A percentile compares a stretch with the other conserved stretches of the same genome.
Evolutionary conservation across 371 early-diverging fungal genomes (phyloP).

Genomic region (Chytridiales sp.): DNA sequence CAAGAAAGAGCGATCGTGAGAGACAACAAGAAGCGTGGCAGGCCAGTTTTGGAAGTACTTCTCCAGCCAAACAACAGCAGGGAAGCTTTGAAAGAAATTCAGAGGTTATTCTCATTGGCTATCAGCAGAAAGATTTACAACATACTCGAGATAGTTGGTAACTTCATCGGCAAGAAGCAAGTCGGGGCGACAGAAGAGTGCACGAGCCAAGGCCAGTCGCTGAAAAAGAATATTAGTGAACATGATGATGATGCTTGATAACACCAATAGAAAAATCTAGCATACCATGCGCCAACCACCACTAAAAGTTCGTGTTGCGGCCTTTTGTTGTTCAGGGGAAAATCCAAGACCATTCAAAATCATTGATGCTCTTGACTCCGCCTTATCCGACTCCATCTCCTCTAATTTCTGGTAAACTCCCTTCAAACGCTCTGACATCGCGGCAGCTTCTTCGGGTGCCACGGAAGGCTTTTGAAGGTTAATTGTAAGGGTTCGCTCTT

Average conservation of each 20-base stretch:
- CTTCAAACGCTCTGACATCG: conserved; percentile 68
- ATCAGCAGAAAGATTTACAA: neutral
- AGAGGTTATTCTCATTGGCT: neutral
- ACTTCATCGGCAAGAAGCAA: conserved; percentile 98
- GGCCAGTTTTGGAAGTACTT: conserved; percentile 87
- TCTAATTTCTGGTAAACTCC: conserved; percentile 79
- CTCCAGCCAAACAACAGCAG: conserved; percentile 97
- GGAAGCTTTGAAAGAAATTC: conserved; percentile 45
- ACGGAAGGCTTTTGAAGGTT: conserved; percentile 57
- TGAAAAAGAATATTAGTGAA: conserved; percentile 4
- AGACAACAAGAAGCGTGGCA: conserved; percentile 91
- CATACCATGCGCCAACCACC: conserved; percentile 77
- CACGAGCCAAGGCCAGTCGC: conserved; percentile 94
- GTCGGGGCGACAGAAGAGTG: conserved; percentile 94
- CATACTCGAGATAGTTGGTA: conserved; percentile 84
- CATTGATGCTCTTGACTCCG: conserved; percentile 86
- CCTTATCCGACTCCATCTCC: conserved; percentile 96
- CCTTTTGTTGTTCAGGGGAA: conserved; percentile 67
- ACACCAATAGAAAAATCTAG: neutral
- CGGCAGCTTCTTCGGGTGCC: conserved; percentile 63
- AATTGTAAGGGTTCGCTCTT: conserved; percentile 68
- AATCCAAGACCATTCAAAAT: conserved; percentile 97
- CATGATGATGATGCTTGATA: conserved; percentile 69
- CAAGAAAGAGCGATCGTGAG: conserved; percentile 97
- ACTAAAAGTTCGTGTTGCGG: conserved; percentile 88